Percentiles rank a stretch among this genome's conserved stretches.
Evolutionary conservation across 345 rosid species (phyloP).

Genomic region (Sapria himalayana): DNA sequence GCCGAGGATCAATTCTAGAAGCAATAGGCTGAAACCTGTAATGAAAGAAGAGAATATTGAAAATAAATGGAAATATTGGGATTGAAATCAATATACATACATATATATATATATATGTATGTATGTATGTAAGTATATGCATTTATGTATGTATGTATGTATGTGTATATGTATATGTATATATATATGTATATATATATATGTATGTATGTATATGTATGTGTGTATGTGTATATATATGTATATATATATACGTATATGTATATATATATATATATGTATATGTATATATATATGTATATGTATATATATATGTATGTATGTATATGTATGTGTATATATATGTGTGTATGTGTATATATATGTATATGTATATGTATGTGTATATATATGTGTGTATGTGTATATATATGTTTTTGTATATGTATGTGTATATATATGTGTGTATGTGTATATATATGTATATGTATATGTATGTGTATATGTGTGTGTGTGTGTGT

Average conservation of each 20-base stretch:
- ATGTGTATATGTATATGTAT: neutral
- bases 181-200: neutral
- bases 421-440: neutral
- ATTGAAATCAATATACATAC: neutral
- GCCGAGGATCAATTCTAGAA: constrained; percentile 19
- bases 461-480: neutral
- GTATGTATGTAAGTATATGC: constrained; percentile 2
- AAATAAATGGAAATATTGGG: neutral
- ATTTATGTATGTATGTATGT: constrained; percentile 1
- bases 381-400: neutral
- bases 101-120: neutral
- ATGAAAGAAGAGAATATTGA: neutral
- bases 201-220: neutral
- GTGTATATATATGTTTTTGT: neutral
- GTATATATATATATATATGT: no score
- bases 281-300: neutral
- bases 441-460: neutral
- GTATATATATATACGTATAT: no score
- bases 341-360: constrained; percentile 4
- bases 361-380: neutral
- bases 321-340: neutral
- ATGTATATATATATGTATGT: neutral
- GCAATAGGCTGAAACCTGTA: constrained; percentile 15
- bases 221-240: neutral
- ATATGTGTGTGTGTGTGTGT: neutral